phyloP scores from a whole-genome alignment of 352 stramenopile species.

The Phytopythium vexans region DNA sequence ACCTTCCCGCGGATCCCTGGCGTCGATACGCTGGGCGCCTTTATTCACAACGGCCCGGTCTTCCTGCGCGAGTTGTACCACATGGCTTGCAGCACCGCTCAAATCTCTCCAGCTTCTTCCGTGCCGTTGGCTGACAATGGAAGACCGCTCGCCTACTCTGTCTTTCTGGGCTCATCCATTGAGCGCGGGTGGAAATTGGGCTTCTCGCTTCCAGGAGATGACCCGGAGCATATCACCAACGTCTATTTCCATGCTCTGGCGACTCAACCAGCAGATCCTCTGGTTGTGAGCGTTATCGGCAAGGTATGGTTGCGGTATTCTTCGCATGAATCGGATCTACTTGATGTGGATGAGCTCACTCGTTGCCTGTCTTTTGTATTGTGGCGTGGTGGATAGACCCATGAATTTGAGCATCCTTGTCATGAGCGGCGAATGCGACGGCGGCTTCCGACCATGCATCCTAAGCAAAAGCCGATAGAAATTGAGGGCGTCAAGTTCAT shows the following conservation, averaged over 20 bases:
- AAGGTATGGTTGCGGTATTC: neutral
- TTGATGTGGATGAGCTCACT: neutral
- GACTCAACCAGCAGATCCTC: neutral
- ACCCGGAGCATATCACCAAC: neutral
- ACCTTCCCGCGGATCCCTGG: neutral
- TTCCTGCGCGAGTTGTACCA: constrained; percentile 5
- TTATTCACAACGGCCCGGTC: constrained; percentile 2
- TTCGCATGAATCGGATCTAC: neutral
- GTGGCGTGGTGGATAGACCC: neutral
- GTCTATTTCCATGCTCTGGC: neutral
- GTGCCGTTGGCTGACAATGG: neutral
- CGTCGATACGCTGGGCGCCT: neutral
- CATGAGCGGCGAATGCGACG: neutral
- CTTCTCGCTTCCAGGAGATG: neutral
- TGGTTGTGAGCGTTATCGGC: neutral
- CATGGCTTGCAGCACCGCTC: neutral
- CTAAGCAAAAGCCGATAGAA: neutral
- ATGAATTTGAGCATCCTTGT: neutral
- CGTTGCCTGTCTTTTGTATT: neutral
- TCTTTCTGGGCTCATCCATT: neutral
- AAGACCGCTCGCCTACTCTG: neutral
- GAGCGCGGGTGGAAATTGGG: neutral
- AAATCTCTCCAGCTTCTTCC: neutral
- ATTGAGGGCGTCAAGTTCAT: constrained; percentile 3
- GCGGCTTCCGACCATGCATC: neutral